These are phyloP conservation scores for Fusarium devonianum DNA, from an alignment of 2,329 filamentous ascomycete species.

Conservation along the genomic window DNA sequence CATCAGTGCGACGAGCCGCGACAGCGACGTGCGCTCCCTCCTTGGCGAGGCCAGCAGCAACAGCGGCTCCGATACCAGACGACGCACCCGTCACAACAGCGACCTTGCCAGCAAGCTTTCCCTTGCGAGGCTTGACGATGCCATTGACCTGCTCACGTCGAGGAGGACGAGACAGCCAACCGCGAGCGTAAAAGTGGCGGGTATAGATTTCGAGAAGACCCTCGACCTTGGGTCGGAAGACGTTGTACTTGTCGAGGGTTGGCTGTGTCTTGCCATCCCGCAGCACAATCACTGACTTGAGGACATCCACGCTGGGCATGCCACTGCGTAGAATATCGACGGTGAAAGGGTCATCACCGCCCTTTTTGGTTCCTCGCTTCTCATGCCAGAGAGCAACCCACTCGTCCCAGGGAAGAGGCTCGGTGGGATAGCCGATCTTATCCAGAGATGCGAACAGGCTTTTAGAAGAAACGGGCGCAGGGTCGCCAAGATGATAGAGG, in stretches of 20 bases:
- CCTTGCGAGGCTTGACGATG: slow-evolving; percentile 48
- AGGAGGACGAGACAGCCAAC: slow-evolving; percentile 74
- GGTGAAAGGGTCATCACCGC: slow-evolving; percentile 76
- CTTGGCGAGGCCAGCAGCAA: slow-evolving; percentile 70
- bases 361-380: slow-evolving; percentile 68
- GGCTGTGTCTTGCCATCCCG: slow-evolving; percentile 73
- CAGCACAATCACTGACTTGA: slow-evolving; percentile 75
- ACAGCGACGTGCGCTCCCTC: slow-evolving; percentile 77
- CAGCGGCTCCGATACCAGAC: slow-evolving; percentile 80
- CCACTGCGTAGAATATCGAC: slow-evolving; percentile 81
- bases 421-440: slow-evolving; percentile 74
- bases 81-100: slow-evolving; percentile 82
- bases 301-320: slow-evolving; percentile 78
- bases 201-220: slow-evolving; percentile 79
- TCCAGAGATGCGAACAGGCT: slow-evolving; percentile 69
- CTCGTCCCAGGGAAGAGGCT: slow-evolving; percentile 71
- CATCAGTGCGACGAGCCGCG: slow-evolving; percentile 73
- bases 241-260: slow-evolving; percentile 57
- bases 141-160: slow-evolving; percentile 50
- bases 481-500: slow-evolving; percentile 78
- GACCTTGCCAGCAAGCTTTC: slow-evolving; percentile 71
- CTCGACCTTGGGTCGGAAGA: slow-evolving; percentile 71
- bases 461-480: slow-evolving; percentile 71
- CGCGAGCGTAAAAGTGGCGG: slow-evolving; percentile 80
- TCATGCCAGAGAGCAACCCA: slow-evolving; percentile 79